phyloP scores from a whole-genome alignment of 768 basidiomycete species.

The Russula lepida region DNA sequence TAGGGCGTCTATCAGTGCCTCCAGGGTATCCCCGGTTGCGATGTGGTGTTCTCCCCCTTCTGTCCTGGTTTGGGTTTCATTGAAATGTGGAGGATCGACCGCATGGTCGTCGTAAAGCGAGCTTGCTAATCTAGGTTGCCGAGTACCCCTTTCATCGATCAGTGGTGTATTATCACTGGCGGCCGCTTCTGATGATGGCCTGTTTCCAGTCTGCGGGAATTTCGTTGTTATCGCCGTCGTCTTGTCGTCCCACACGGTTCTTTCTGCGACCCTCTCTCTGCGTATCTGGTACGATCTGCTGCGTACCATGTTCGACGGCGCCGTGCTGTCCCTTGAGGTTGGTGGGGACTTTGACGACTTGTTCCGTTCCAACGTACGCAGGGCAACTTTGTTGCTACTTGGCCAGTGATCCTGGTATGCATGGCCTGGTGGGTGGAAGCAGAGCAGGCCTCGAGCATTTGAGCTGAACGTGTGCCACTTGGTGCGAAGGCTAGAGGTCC shows the following conservation, averaged over 20 bases:
- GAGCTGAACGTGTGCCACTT: constrained; percentile 3
- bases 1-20: background rate
- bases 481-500: background rate
- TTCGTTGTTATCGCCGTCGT: background rate
- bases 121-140: background rate
- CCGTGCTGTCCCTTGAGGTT: background rate
- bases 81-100: background rate
- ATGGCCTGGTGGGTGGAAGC: background rate
- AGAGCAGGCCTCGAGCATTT: constrained; percentile 5
- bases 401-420: background rate
- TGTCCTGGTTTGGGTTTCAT: too few species aligned
- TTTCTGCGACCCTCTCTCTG: background rate
- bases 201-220: background rate
- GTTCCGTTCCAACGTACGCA: background rate
- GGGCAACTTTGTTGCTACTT: background rate
- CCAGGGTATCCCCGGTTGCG: background rate
- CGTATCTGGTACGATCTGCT: background rate
- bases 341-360: background rate
- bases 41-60: background rate
- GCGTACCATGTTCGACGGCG: background rate
- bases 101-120: background rate
- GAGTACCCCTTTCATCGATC: background rate
- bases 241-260: background rate
- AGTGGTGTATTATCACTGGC: background rate
- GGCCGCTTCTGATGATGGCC: background rate